Conservation (phyloP, 176 grass and related monocot genomes). For the Paspalum vaginatum region DNA sequence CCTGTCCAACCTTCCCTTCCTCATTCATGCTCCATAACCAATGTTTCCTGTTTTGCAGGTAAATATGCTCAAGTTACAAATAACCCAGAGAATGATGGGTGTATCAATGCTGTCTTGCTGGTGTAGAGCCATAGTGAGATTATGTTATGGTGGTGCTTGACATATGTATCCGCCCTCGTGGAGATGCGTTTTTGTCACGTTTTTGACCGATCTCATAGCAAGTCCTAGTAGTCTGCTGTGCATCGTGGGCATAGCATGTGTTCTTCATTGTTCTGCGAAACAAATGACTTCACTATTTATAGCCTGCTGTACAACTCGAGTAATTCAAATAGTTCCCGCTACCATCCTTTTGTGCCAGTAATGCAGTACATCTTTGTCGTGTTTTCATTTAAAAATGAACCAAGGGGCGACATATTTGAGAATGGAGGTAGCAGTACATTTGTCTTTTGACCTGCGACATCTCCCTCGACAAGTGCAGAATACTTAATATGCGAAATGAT, state of each 20-base stretch:
- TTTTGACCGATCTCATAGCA: neutral
- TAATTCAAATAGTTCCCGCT: neutral
- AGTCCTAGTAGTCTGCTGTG: neutral
- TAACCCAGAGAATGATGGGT: conserved; percentile 90
- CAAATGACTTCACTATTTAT: neutral
- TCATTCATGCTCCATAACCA: neutral
- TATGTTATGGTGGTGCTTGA: neutral
- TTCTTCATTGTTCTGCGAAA: neutral
- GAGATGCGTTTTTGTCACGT: neutral
- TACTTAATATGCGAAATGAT: neutral
- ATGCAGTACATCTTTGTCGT: too few species aligned
- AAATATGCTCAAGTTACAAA: conserved; percentile 96
- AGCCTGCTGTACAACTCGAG: conserved; percentile 11
- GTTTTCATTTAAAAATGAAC: too few species aligned
- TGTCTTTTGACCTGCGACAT: neutral
- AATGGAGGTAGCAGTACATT: too few species aligned
- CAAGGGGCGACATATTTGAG: too few species aligned
- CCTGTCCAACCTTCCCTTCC: neutral
- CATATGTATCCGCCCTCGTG: neutral
- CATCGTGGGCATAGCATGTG: neutral
- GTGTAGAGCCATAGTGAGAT: conserved; percentile 45
- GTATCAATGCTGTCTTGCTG: conserved; percentile 86
- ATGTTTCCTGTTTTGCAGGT: conserved; percentile 55
- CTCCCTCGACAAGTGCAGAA: neutral
- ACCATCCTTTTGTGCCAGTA: too few species aligned